Base-by-base conservation (phyloP, 164 flowering plant genomes). In the Euptelea pleiosperma region DNA sequence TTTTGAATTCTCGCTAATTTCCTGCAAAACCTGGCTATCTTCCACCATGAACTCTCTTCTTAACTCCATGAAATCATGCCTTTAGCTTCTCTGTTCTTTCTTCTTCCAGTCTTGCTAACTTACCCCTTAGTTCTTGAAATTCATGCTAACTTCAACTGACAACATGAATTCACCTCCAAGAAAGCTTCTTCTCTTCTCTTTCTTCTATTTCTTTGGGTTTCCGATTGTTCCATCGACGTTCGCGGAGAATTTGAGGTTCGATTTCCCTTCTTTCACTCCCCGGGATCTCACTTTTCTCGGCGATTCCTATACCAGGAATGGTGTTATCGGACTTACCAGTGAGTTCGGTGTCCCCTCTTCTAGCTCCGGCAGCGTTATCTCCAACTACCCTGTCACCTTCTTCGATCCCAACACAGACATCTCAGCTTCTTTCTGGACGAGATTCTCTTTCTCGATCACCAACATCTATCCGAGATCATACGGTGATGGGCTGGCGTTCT, bases 231-330 rank as follows among this genome's bases (percentile, higher is more conserved):
- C 24, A 3, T 22, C 50, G 1, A 18, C 66, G 8, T 14, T 14
- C 1, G 67, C 76, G 4, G 39, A 66, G 9, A 77, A 75, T 36
- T 16, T 70, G 24, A 73, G 51, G 34, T 73, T 86, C 55, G 70
- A 76, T 21, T 87, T 86, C 79, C 56, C 71, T 2, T 79, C 76
- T 30, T 82, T 89, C 78, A 63, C 66, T 31, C 62, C 81, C 67
- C 81, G 88, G 2, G 87, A 87, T 66, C 57, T 91, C 69, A 89
- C 89, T 30, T 85, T 91, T 33, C 85, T 91, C 26, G 98, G 98
- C 4, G 96, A 91, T 43, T 82, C 98, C 45, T 81, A 83, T 59
- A 83, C 87, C 72, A 75, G 92, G 9, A 66, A 84, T 58, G 97
- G 96, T 44, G 81, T 81, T 31, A 22, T 89, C 4, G 97, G 96